Evolutionary conservation across 2,329 filamentous ascomycete genomes (phyloP).

Genomic region (Ambrosiella xylebori): DNA sequence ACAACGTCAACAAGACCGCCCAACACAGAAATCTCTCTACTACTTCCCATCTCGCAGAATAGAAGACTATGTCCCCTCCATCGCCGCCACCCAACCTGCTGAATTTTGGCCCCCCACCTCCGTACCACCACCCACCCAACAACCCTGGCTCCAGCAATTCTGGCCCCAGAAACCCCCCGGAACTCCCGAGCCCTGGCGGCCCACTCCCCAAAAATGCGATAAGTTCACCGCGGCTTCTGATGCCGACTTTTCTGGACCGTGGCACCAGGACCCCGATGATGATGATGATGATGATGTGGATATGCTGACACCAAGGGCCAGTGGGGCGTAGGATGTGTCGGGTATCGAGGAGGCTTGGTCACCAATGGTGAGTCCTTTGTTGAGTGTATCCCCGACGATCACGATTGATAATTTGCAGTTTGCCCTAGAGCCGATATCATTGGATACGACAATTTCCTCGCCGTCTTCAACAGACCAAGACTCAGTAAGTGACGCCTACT

Average conservation of each 20-base stretch:
- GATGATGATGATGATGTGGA: not conserved
- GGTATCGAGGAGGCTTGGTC: not conserved
- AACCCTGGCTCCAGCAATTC: not conserved
- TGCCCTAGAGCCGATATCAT: too few species aligned
- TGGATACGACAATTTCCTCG: too few species aligned
- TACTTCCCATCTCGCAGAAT: too few species aligned
- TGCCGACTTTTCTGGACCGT: not conserved
- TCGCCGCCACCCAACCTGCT: not conserved
- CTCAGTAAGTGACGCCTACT: not conserved
- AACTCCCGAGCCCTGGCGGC: not conserved
- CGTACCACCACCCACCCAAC: not conserved
- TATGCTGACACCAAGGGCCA: not conserved
- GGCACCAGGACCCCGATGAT: not conserved
- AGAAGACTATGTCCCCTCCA: too few species aligned
- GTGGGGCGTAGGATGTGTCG: not conserved
- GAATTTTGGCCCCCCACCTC: not conserved
- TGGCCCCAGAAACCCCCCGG: not conserved
- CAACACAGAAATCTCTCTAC: too few species aligned
- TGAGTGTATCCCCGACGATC: not conserved
- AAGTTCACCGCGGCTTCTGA: not conserved
- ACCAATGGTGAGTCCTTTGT: not conserved
- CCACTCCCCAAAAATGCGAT: not conserved
- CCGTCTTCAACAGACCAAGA: too few species aligned
- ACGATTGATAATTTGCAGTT: not conserved
- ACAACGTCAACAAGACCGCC: too few species aligned